A percentile compares a stretch with the other conserved stretches of the same genome.
Evolutionary conservation across 2,329 filamentous ascomycete species (phyloP).

Genomic region (Fusarium continuum): DNA sequence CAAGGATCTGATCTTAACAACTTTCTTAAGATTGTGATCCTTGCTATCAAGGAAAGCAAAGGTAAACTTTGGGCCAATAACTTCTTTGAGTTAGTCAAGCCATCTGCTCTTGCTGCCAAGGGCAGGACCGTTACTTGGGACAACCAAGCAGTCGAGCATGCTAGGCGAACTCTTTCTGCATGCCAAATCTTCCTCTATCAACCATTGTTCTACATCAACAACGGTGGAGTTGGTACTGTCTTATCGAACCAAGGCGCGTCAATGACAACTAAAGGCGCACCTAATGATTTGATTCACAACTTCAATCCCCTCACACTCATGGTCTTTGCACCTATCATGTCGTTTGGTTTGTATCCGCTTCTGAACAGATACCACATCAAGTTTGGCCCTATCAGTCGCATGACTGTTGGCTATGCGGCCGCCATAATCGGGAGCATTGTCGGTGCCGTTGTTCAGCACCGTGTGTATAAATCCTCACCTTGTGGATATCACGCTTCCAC

Average conservation of each 20-base stretch:
- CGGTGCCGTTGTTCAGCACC: slow-evolving; percentile 56
- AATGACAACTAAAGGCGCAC: slow-evolving; percentile 58
- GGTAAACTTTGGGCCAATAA: neutral
- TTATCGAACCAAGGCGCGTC: slow-evolving; percentile 49
- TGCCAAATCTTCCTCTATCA: slow-evolving; percentile 4
- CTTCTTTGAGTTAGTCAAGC: neutral
- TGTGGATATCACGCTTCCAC: slow-evolving; percentile 51
- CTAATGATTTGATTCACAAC: slow-evolving; percentile 69
- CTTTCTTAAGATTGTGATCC: slow-evolving; percentile 51
- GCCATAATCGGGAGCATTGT: slow-evolving; percentile 61
- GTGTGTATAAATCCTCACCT: slow-evolving; percentile 65
- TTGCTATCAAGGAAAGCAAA: slow-evolving; percentile 43
- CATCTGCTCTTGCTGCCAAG: neutral
- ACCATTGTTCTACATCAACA: neutral
- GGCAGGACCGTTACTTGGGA: neutral
- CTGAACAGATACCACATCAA: slow-evolving; percentile 61
- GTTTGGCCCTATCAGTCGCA: slow-evolving; percentile 67
- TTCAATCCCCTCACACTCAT: slow-evolving; percentile 69
- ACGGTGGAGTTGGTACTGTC: neutral
- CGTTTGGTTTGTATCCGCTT: slow-evolving; percentile 61
- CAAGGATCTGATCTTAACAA: slow-evolving; percentile 72
- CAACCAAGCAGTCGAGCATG: neutral
- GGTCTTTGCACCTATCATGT: slow-evolving; percentile 49
- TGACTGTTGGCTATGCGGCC: slow-evolving; percentile 63
- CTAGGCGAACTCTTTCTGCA: neutral